Evolutionary conservation across 192 early-diverging fungal species (phyloP).

Genomic region (Allomyces javanicus): DNA sequence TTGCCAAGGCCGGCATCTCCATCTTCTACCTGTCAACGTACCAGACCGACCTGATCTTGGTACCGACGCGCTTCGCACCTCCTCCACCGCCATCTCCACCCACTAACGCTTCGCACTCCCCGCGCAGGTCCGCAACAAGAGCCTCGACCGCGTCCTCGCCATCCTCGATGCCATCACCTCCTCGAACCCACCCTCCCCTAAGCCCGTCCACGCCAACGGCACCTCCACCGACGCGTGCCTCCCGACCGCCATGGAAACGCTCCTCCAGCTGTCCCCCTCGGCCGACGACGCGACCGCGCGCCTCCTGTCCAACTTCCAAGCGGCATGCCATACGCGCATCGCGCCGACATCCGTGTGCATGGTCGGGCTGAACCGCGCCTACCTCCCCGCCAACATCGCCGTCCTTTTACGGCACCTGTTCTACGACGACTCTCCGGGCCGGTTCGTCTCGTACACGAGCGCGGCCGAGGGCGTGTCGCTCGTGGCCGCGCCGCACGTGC

Average conservation of each 20-base stretch:
- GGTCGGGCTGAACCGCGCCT: slow-evolving; percentile 1
- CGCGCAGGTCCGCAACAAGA: background rate
- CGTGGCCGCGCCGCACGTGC: slow-evolving; percentile 35
- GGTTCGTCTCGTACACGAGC: slow-evolving; percentile 52
- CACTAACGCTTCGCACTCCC: too few species aligned
- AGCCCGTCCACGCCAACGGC: slow-evolving; percentile 31
- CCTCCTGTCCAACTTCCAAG: slow-evolving; percentile 35
- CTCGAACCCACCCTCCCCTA: slow-evolving; percentile 35
- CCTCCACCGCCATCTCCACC: background rate
- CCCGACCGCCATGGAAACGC: slow-evolving; percentile 19
- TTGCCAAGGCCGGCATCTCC: slow-evolving; percentile 38
- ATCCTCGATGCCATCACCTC: slow-evolving; percentile 14
- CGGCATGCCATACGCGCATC: slow-evolving; percentile 9
- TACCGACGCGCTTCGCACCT: slow-evolving; percentile 12
- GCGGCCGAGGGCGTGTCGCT: slow-evolving; percentile 45
- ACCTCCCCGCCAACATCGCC: background rate
- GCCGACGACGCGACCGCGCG: slow-evolving; percentile 31
- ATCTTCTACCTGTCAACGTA: slow-evolving; percentile 58
- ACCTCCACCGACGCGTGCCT: slow-evolving; percentile 16
- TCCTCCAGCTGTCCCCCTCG: slow-evolving; percentile 19
- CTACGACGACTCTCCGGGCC: slow-evolving; percentile 12
- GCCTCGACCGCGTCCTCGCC: background rate
- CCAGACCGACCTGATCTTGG: slow-evolving; percentile 51
- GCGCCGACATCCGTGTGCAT: background rate
- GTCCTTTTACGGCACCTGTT: background rate